Evolutionary conservation across 371 early-diverging fungal species (phyloP).

Genomic region (Nematocida sp.): DNA sequence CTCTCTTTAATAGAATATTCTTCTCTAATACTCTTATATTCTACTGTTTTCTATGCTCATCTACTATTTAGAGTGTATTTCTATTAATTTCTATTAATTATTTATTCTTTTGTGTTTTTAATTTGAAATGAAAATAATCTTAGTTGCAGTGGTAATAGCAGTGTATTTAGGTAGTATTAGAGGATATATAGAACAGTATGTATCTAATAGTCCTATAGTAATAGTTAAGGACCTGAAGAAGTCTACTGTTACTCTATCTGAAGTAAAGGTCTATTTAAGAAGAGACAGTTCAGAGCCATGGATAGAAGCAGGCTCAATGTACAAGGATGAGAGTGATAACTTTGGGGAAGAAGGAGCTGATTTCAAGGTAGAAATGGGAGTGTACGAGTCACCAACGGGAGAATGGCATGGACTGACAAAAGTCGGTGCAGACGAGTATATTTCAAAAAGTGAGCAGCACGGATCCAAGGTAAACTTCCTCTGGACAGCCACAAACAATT

Average conservation of each 20-base stretch:
- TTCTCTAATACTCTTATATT: no score
- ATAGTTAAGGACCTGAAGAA: constrained; percentile 38
- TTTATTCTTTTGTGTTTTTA: constrained; percentile 14
- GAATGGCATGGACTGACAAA: constrained; percentile 36
- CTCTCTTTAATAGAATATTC: no score
- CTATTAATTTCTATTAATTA: not conserved
- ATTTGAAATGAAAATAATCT: constrained; percentile 5
- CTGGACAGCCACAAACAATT: constrained; percentile 46
- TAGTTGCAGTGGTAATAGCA: not conserved
- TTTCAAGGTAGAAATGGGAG: constrained; percentile 32
- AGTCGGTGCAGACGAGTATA: constrained; percentile 11
- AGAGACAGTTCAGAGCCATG: not conserved
- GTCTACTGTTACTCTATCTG: constrained; percentile 28
- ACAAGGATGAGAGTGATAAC: not conserved
- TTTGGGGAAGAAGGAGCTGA: not conserved
- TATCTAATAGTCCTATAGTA: constrained; percentile 11
- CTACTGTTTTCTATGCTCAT: no score
- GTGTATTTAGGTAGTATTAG: not conserved
- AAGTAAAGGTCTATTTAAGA: constrained; percentile 31
- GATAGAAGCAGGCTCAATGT: constrained; percentile 1
- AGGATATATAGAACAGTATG: constrained; percentile 33
- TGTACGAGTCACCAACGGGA: constrained; percentile 26
- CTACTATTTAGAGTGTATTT: no score
- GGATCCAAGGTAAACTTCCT: constrained; percentile 52
- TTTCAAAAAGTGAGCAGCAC: constrained; percentile 50